These are phyloP conservation scores for Daedalea quercina DNA, from an alignment of 768 basidiomycete genomes.

Conservation along the genomic window DNA sequence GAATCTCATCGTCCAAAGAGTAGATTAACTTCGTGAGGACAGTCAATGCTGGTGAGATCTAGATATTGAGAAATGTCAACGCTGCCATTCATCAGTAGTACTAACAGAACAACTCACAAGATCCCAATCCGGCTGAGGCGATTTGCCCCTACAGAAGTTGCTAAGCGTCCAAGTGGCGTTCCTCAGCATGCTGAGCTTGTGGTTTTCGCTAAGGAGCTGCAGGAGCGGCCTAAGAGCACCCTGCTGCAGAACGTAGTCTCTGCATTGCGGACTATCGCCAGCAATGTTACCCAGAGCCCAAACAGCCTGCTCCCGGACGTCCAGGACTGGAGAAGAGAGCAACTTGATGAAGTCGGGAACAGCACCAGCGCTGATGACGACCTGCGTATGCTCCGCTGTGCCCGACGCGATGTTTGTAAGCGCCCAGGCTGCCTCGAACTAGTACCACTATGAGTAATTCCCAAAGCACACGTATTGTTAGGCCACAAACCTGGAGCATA, in stretches of 20 bases:
- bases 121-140: conserved; percentile 97
- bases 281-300: conserved; percentile 99
- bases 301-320: conserved; percentile 98
- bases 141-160: conserved; percentile 98
- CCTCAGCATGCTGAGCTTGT: conserved; percentile 97
- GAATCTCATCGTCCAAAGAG: conserved; percentile 96
- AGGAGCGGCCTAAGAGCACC: conserved; percentile 92
- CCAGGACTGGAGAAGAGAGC: conserved; percentile 87
- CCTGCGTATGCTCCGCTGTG: conserved; percentile 96
- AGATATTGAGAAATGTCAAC: conserved; percentile 16
- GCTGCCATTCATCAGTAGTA: conserved; percentile 11
- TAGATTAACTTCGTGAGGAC: conserved; percentile 97
- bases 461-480: not conserved
- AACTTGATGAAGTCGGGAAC: conserved; percentile 98
- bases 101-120: conserved; percentile 48
- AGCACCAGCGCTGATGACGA: conserved; percentile 90
- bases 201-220: conserved; percentile 86
- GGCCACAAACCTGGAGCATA: conserved; percentile 65
- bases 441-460: conserved; percentile 5
- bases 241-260: conserved; percentile 92
- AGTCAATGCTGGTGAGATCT: conserved; percentile 97
- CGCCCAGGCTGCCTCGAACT: conserved; percentile 99
- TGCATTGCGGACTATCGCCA: conserved; percentile 94
- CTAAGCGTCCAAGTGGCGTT: conserved; percentile 99
- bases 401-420: conserved; percentile 98